Evolutionary conservation across 208 protist species (phyloP).

Genomic region (Naegleria lovaniensis): DNA sequence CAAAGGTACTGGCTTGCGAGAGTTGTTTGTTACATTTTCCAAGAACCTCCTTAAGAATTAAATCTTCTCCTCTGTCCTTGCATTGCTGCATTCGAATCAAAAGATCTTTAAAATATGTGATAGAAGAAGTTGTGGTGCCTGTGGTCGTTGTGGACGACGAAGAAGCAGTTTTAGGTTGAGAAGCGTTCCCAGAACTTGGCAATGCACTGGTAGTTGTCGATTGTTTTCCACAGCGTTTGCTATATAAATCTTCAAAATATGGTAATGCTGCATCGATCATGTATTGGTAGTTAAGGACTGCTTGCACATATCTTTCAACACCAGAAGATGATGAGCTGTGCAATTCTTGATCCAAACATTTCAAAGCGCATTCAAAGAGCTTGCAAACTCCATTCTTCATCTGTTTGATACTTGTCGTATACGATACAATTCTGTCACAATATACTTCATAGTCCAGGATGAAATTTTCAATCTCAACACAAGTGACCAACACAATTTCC

Average conservation of each 20-base stretch:
- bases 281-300: background rate
- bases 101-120: background rate
- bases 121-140: background rate
- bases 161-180: background rate
- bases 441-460: background rate
- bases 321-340: no score
- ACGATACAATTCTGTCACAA: background rate
- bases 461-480: background rate
- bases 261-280: background rate
- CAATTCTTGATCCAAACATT: background rate
- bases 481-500: background rate
- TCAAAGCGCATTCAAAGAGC: background rate
- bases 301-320: background rate
- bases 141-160: background rate
- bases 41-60: background rate
- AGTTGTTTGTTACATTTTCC: background rate
- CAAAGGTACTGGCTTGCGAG: background rate
- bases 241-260: background rate
- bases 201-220: background rate
- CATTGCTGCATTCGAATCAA: background rate
- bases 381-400: background rate
- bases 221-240: background rate
- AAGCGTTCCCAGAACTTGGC: background rate
- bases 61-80: background rate
- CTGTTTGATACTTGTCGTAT: background rate